Evolutionary conservation across 768 basidiomycete genomes (phyloP).

Genomic region (Fistulinella prunicolor): DNA sequence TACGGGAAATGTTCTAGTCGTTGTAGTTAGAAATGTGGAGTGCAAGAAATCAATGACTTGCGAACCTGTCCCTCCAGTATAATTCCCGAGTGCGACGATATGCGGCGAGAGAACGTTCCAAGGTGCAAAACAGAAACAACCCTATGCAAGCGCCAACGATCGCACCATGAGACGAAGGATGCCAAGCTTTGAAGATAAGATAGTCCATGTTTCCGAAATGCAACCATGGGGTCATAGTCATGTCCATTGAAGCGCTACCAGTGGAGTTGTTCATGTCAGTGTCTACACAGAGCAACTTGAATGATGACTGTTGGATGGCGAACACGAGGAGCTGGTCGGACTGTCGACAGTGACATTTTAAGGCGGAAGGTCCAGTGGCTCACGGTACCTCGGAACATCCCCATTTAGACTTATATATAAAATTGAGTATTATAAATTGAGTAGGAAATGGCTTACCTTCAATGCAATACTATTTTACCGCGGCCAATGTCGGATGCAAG

Average conservation of each 20-base stretch:
- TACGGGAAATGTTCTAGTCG: slow-evolving; percentile 10
- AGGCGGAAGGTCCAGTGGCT: too few relatives aligned
- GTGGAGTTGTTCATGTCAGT: slow-evolving; percentile 7
- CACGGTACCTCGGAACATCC: background rate
- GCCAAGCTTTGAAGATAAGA: slow-evolving; percentile 66
- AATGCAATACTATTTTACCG: too few relatives aligned
- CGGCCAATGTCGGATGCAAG: too few relatives aligned
- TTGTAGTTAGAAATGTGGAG: background rate
- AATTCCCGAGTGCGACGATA: slow-evolving; percentile 49
- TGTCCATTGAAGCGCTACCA: slow-evolving; percentile 31
- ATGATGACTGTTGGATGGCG: background rate
- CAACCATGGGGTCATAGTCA: slow-evolving; percentile 70
- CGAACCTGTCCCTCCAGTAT: slow-evolving; percentile 60
- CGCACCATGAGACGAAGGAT: slow-evolving; percentile 64
- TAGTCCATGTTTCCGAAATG: slow-evolving; percentile 66
- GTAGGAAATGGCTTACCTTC: too few relatives aligned
- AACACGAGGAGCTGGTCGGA: background rate
- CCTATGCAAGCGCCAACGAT: slow-evolving; percentile 75
- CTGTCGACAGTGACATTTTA: too few relatives aligned
- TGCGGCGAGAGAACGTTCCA: slow-evolving; percentile 69
- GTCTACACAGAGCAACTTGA: background rate
- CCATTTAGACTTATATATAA: too few relatives aligned
- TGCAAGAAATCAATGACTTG: background rate
- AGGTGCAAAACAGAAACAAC: slow-evolving; percentile 61
- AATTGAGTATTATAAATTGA: too few relatives aligned